phyloP scores from a whole-genome alignment of 2,329 filamentous ascomycete species.

The Achaetomium macrosporum region DNA sequence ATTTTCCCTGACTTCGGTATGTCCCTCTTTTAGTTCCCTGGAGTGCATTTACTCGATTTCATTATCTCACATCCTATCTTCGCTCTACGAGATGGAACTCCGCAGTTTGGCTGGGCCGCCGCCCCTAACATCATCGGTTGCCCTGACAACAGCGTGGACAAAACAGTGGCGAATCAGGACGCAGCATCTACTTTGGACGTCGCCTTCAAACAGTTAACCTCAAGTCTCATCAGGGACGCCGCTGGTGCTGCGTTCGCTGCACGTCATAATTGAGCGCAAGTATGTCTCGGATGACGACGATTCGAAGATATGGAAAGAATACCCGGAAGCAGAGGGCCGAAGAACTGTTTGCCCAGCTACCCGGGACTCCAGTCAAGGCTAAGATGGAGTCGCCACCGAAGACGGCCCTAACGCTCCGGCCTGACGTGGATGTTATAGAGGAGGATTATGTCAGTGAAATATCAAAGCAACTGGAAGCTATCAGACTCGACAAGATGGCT shows the following conservation, averaged over 20 bases:
- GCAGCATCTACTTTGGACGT: too few relatives aligned
- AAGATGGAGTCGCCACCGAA: background rate
- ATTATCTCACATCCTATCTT: too few relatives aligned
- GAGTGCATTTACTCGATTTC: too few relatives aligned
- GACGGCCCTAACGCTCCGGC: background rate
- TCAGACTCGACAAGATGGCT: conserved; percentile 15
- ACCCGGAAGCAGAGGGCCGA: conserved; percentile 42
- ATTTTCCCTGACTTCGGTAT: too few relatives aligned
- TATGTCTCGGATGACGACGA: conserved; percentile 41
- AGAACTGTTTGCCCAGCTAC: conserved; percentile 46
- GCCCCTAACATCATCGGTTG: too few relatives aligned
- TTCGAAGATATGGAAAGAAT: conserved; percentile 48
- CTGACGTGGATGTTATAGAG: conserved; percentile 15
- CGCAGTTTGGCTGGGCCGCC: too few relatives aligned
- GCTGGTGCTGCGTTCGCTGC: background rate
- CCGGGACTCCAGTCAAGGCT: conserved; percentile 42
- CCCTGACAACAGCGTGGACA: too few relatives aligned
- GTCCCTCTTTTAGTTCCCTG: too few relatives aligned
- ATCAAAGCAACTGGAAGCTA: conserved; percentile 21
- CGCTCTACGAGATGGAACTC: too few relatives aligned
- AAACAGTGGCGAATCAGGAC: too few relatives aligned
- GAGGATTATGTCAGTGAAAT: conserved; percentile 20
- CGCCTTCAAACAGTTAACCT: too few relatives aligned
- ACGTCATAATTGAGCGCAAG: background rate
- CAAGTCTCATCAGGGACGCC: background rate